Evolutionary conservation across 2,329 filamentous ascomycete species (phyloP), one percentile per base, ranked within the genome.

Genomic region (Rhexocercosporidium sp.): DNA sequence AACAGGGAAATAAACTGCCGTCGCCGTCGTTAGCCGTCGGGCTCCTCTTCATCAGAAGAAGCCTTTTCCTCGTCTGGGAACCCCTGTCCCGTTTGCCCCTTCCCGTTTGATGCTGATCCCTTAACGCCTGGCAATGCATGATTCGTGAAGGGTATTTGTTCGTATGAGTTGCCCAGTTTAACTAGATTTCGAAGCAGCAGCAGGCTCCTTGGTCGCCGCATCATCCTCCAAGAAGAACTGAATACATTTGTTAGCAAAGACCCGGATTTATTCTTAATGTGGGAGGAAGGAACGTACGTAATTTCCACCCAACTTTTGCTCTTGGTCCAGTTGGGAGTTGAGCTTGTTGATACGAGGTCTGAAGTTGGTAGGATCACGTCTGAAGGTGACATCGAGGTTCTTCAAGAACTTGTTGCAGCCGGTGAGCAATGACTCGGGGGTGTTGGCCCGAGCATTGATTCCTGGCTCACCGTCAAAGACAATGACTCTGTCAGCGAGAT

Each of bases 341-440:
- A 89, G 84, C 88, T 99, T 99, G 88, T 99, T 99, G 86, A 99
- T 99, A 82, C 96, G 93, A 70, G 96, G 96, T 69, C 96, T 91
- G 87, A 88, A 99, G 77, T 96, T 97, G 82, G 91, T 94, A 70
- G 96, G 96, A 78, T 99, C 96, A 79, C 96, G 94, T 77, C 96
- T 93, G 92, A 99, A 99, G 59, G 96, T 98, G 75, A 99, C 96
- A 76, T 99, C 93, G 70, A 99, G 85, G 81, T 94, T 97, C 88
- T 97, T 93, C 80, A 99, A 82, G 87, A 99, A 99, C 69, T 86
- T 88, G 86, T 99, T 99, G 88, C 96, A 99, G 68, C 96, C 77
- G 47, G 93, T 97, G 75, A 98, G 87, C 63, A 99, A 87, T 51
- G 92, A 96, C 83, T 99, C 93, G 41, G 96, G 96, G 60, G 85